Percentiles rank a stretch among this genome's conserved stretches.
These are phyloP conservation scores for Cocos nucifera DNA, from an alignment of 176 grass and related monocot genomes.

Conservation along the genomic window DNA sequence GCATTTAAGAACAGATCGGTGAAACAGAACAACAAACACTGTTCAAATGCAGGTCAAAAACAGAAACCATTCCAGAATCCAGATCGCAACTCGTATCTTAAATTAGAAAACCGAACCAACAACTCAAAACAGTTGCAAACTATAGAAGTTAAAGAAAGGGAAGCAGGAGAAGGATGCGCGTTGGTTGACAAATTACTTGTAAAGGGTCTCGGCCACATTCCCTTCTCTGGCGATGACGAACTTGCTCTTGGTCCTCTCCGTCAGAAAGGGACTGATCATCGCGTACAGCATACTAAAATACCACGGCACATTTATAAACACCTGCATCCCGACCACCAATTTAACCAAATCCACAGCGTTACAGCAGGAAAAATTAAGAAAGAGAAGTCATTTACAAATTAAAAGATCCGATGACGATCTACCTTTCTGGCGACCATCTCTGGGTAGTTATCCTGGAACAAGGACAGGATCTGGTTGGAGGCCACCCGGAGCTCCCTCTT, in stretches of 20 bases:
- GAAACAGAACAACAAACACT: too few relatives aligned
- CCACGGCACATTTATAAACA: slow-evolving; percentile 96
- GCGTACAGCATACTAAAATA: slow-evolving; percentile 88
- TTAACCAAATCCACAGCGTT: too few relatives aligned
- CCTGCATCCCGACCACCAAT: slow-evolving; percentile 17
- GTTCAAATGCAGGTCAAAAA: too few relatives aligned
- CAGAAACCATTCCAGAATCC: too few relatives aligned
- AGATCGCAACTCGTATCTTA: too few relatives aligned
- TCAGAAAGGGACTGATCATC: slow-evolving; percentile 87
- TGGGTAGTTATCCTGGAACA: slow-evolving; percentile 98
- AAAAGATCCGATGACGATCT: neutral
- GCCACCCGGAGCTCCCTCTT: slow-evolving; percentile 82
- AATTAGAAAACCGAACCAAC: too few relatives aligned
- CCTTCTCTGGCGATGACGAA: slow-evolving; percentile 91
- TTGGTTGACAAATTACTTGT: slow-evolving; percentile 35
- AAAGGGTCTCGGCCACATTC: slow-evolving; percentile 90
- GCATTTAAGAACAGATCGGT: too few relatives aligned
- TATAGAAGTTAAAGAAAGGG: too few relatives aligned
- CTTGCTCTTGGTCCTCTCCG: slow-evolving; percentile 98
- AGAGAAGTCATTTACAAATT: too few relatives aligned
- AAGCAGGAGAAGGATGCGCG: too few relatives aligned
- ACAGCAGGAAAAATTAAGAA: too few relatives aligned
- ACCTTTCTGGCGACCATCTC: slow-evolving; percentile 98
- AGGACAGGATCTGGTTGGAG: slow-evolving; percentile 80
- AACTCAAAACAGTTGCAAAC: too few relatives aligned